Evolutionary conservation across 2,329 filamentous ascomycete genomes (phyloP), one percentile per base, ranked within the genome.

Genomic region (Elsinoe arachidis): DNA sequence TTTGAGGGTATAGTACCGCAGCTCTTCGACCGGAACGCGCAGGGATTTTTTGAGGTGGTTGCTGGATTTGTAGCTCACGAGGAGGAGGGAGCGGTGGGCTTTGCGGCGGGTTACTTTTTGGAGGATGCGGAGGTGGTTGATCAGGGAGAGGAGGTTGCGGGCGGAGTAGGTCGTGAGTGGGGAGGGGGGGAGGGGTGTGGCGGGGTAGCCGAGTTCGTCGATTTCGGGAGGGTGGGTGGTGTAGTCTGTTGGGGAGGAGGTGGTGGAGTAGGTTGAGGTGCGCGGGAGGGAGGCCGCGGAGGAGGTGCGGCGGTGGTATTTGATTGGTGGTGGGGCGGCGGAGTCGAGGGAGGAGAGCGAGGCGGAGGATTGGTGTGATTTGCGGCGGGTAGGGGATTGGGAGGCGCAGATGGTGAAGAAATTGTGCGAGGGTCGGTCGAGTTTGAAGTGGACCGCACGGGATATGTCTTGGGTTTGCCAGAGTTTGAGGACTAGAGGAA

Each of bases 41-140:
- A 99, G 82, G 5, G 88, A 86, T 71, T 96, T 96, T 65, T 90
- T 87, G 23, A 99, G 81, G 65, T 96, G 95, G 59, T 89, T 90
- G 58, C 86, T 90, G 49, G 87, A 93, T 73, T 97, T 97, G 78
- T 96, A 97, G 67, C 92, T 88, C 35, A 99, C 91, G 54, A 99
- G 83, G 52, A 97, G 80, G 12, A 99, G 79, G 70, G 95, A 95
- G 57, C 93, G 87, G 73, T 99, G 93, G 1, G 92, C 89, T 74
- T 97, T 97, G 73, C 88, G 82, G 66, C 95, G 95, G 74, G 91
- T 96, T 59, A 97, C 87, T 74, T 99, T 99, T 68, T 99, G 93
- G 82, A 99, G 88, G 59, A 96, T 85, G 62, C 95, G 90, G 17
- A 99, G 79, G 72, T 95, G 92, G 73, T 96, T 97, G 76, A 96